Percentiles rank a stretch among this genome's conserved stretches.
These are phyloP conservation scores for Huiozyma sinensis DNA, from an alignment of 805 yeast species.

Conservation along the genomic window DNA sequence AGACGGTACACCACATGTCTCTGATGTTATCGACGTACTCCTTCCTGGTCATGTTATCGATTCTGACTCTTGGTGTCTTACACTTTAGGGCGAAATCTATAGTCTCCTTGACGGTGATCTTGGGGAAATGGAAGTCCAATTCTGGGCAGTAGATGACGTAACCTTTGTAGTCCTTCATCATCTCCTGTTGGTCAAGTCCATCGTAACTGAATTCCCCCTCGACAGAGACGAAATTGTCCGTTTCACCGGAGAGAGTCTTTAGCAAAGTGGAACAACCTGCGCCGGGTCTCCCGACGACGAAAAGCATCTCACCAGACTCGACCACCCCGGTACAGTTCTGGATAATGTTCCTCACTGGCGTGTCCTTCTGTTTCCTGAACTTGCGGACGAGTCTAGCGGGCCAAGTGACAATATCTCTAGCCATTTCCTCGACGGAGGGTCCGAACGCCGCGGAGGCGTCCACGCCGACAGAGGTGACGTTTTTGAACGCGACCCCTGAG, in stretches of 20 bases:
- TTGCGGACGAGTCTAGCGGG: constrained; percentile 17
- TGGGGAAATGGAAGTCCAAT: constrained; percentile 41
- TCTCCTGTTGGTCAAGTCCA: constrained; percentile 37
- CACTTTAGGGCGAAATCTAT: constrained; percentile 39
- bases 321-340: constrained; percentile 34
- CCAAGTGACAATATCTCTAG: constrained; percentile 25
- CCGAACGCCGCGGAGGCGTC: constrained; percentile 46
- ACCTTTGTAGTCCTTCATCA: constrained; percentile 37
- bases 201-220: constrained; percentile 37
- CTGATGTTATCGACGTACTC: constrained; percentile 32
- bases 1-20: constrained; percentile 34
- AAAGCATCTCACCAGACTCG: constrained; percentile 42
- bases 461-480: constrained; percentile 36
- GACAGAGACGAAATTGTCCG: constrained; percentile 28
- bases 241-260: constrained; percentile 38
- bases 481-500: constrained; percentile 41
- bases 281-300: constrained; percentile 49
- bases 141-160: constrained; percentile 45
- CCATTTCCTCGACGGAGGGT: constrained; percentile 36
- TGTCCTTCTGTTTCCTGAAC: constrained; percentile 26
- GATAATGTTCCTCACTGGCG: constrained; percentile 30
- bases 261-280: constrained; percentile 54
- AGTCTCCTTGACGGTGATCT: constrained; percentile 41
- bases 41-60: constrained; percentile 32
- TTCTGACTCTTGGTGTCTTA: constrained; percentile 37